phyloP scores from a whole-genome alignment of 179 eudicot genomes.

The Spergularia azorica region DNA sequence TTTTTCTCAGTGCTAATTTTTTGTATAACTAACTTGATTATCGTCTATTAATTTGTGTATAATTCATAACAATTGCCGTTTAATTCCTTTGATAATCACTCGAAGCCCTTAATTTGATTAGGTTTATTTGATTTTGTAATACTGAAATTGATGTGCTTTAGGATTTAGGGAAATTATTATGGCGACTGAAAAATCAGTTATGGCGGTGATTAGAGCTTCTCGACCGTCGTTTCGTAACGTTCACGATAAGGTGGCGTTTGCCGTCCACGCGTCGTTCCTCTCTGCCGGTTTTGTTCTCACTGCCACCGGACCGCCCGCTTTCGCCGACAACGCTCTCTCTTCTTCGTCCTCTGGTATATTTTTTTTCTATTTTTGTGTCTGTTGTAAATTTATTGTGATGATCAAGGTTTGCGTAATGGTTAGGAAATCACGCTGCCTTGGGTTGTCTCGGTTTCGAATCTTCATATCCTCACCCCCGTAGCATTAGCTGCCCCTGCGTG shows the following conservation, averaged over 20 bases:
- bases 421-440: no score
- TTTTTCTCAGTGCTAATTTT: no score
- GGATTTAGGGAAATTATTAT: conserved; percentile 35
- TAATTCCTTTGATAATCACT: no score
- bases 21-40: no score
- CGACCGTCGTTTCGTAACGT: conserved; percentile 60
- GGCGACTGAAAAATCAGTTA: conserved; percentile 56
- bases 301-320: conserved; percentile 74
- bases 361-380: neutral
- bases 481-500: no score
- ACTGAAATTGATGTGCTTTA: neutral
- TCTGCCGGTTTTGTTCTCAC: conserved; percentile 65
- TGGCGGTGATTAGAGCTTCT: conserved; percentile 69
- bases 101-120: no score
- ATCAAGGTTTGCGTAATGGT: no score
- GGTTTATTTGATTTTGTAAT: neutral
- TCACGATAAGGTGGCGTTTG: conserved; percentile 67
- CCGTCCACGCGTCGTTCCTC: conserved; percentile 60
- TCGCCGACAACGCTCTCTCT: conserved; percentile 47
- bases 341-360: conserved; percentile 59
- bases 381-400: neutral
- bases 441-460: no score
- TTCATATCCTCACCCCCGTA: no score
- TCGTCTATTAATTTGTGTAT: no score
- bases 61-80: no score